Conservation (phyloP, 1,284 basidiomycete genomes). For the Ganoderma resinaceum region DNA sequence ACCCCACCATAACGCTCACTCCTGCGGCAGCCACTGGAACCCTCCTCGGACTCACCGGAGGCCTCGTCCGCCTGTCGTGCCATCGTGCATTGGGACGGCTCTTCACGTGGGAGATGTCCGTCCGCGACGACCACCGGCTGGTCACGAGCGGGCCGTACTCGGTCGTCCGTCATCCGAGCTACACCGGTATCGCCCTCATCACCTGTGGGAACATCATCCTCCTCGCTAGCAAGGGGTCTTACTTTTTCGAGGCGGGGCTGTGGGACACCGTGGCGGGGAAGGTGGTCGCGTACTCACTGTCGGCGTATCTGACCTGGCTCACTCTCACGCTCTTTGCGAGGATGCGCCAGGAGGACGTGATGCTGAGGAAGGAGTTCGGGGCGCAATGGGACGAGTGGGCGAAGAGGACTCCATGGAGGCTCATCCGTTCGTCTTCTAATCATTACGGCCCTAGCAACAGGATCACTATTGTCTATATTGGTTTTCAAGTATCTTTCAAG, state of each 20-base stretch:
- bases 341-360: conserved; percentile 22
- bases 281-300: not conserved
- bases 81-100: conserved; percentile 16
- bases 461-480: not conserved
- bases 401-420: conserved; percentile 24
- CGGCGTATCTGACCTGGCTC: not conserved
- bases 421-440: conserved; percentile 26
- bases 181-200: conserved; percentile 16
- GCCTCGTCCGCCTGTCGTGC: conserved; percentile 19
- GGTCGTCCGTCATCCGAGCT: conserved; percentile 30
- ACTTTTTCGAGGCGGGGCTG: conserved; percentile 10
- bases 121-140: conserved; percentile 20
- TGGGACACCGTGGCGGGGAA: not conserved
- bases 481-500: not conserved
- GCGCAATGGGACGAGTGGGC: conserved; percentile 33
- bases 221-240: conserved; percentile 10
- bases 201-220: conserved; percentile 6
- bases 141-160: conserved; percentile 31
- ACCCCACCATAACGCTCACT: conserved; percentile 1
- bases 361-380: conserved; percentile 28
- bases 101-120: conserved; percentile 26
- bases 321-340: conserved; percentile 17
- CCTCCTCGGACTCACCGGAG: conserved; percentile 8
- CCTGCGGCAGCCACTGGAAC: not conserved
- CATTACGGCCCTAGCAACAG: not conserved